Evolutionary conservation across 768 basidiomycete genomes (phyloP).

Genomic region (Pluteus cervinus): DNA sequence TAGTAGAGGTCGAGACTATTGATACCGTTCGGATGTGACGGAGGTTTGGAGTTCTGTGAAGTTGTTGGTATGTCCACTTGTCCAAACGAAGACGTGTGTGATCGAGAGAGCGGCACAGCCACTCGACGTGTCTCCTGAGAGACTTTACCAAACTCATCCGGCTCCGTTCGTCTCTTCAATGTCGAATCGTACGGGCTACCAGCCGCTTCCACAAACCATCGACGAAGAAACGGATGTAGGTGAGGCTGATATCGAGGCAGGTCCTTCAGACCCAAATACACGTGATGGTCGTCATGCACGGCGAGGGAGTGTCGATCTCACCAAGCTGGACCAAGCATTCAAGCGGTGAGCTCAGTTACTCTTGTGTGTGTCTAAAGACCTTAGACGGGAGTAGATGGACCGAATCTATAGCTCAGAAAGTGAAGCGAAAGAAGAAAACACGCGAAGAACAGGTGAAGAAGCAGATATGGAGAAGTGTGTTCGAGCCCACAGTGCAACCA

Average conservation of each 20-base stretch:
- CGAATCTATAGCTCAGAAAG: conserved; percentile 78
- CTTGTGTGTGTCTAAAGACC: conserved; percentile 1
- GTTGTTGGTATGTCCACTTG: too few relatives aligned
- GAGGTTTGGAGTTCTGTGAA: too few relatives aligned
- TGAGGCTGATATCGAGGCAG: conserved; percentile 17
- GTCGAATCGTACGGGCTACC: conserved; percentile 40
- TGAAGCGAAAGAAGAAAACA: conserved; percentile 76
- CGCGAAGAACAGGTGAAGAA: conserved; percentile 54
- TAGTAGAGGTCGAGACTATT: too few relatives aligned
- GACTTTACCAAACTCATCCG: too few relatives aligned
- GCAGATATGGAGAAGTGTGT: conserved; percentile 77
- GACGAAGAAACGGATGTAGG: conserved; percentile 36
- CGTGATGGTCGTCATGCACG: conserved; percentile 31
- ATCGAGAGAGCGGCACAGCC: too few relatives aligned
- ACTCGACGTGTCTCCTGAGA: too few relatives aligned
- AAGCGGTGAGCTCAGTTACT: conserved; percentile 46
- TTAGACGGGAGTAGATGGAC: conserved; percentile 56
- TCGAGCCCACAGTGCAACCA: conserved; percentile 54
- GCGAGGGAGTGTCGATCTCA: conserved; percentile 70
- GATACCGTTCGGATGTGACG: too few relatives aligned
- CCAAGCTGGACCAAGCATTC: conserved; percentile 77
- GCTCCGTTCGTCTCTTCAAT: too few relatives aligned
- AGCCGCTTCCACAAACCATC: conserved; percentile 34
- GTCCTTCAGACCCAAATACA: conserved; percentile 16
- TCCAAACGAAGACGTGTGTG: too few relatives aligned